Conservation (phyloP, 768 basidiomycete genomes). For the Boletus tylopilopsis region DNA sequence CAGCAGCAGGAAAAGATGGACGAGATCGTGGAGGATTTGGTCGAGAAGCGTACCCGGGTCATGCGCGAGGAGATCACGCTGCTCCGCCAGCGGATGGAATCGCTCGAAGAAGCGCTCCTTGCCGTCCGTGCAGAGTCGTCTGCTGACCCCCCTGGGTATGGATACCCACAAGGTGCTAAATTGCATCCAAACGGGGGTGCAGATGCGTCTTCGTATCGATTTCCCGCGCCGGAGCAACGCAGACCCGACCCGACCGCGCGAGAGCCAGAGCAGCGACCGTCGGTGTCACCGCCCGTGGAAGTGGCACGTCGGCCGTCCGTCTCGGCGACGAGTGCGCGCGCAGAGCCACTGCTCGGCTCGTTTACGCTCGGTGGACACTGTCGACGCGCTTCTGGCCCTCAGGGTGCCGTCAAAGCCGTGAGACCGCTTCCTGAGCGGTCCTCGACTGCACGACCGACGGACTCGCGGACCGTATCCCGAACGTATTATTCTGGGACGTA, state of each 20-base stretch:
- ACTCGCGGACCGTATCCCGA: conserved; percentile 19
- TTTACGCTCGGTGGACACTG: conserved; percentile 19
- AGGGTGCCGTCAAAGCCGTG: conserved; percentile 16
- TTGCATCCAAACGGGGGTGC: conserved; percentile 39
- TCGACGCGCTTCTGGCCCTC: conserved; percentile 15
- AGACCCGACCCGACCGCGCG: conserved; percentile 34
- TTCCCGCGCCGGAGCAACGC: conserved; percentile 40
- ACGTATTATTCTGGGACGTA: conserved; percentile 22
- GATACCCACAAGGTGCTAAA: conserved; percentile 20
- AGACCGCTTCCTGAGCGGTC: too few relatives aligned
- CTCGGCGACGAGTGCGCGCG: conserved; percentile 38
- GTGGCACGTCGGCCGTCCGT: conserved; percentile 45
- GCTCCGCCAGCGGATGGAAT: conserved; percentile 63
- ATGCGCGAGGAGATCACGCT: conserved; percentile 58
- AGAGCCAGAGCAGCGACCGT: conserved; percentile 36
- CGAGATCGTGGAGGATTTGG: conserved; percentile 53
- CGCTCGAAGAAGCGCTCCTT: conserved; percentile 53
- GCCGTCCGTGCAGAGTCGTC: conserved; percentile 23
- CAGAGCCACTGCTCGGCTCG: conserved; percentile 36
- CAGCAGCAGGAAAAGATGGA: conserved; percentile 64
- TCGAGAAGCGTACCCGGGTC: conserved; percentile 57
- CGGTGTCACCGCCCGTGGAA: conserved; percentile 48
- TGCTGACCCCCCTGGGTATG: conserved; percentile 10
- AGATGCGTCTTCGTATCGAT: conserved; percentile 42
- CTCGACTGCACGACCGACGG: conserved; percentile 15